Base-by-base conservation (phyloP, 1,284 basidiomycete species). In the Tilletia indica region DNA sequence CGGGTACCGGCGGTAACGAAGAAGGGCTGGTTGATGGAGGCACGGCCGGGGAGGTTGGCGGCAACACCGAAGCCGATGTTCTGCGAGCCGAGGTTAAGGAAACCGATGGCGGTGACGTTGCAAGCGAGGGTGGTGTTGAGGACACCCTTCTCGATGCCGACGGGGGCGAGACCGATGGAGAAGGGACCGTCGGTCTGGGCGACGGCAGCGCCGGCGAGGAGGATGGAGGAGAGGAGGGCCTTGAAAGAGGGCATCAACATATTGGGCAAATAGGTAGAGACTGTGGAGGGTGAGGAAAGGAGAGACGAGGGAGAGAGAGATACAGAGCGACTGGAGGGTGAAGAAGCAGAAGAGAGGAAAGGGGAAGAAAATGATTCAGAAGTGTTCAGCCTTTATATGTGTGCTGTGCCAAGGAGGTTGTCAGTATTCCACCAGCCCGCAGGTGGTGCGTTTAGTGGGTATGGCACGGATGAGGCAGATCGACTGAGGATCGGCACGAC, bases 191-290 rank as follows among this genome's bases (percentile, higher is more conserved):
- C n/a, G 61, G 61, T 64, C 36, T 38, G 36, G 61, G 61, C 61
- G 36, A 64, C 9, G 6, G 61, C 34, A 39, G 34, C 31, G 34
- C 61, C 61, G 38, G 61, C 61, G 61, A 42, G 36, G 61, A 64
- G 61, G 61, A 64, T 42, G 36, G 61, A 64, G 61, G 61, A 38
- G 61, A 64, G 36, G 34, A 42, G 34, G 61, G 38, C 31, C 61
- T 64, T 64, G 36, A 64, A 67, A 67, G 47, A 67, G 47, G 45
- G 16, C 66, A 49, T 49, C 66, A 49, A 45, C 66, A 47, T 67
- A n/a, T 21, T 63, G 31, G 58, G 58, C 58, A 19, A 34, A 21
- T 12, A 45, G 42, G 42, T 45, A 45, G 42, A 45, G 42, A 45
- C 42, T 45, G 42, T 45, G 42, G 14, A 14, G 42, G 42, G 42